Base-by-base conservation (phyloP, 2,329 filamentous ascomycete genomes). In the Penicillium sp. region DNA sequence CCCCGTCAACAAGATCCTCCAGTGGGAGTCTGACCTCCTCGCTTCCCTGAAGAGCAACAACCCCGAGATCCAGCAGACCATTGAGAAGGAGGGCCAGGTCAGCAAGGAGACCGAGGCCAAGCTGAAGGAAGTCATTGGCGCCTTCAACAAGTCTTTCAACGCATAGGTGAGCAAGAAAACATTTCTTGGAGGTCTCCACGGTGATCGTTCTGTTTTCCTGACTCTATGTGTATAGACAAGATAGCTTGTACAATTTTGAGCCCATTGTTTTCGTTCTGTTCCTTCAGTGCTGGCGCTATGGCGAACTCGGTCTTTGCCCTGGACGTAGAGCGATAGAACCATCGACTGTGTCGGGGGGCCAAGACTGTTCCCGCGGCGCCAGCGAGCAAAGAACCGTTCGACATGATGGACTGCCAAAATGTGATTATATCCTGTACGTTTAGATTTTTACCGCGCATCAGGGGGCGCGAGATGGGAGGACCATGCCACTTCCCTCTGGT, bases 21-120 rank as follows among this genome's bases (percentile, higher is more conserved):
- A 80, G 69, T 98, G 90, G 88, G 92, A 98, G 79, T 58, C 82
- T 62, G 90, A 96, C 74, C 93, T 94, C 83, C 76, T 95, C 49
- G 74, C 83, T 55, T 85, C 95, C 78, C 77, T 98, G 65, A 88
- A 82, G 79, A 84, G 79, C 69, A 94, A 90, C 77, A 85, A 95
- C 79, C 62, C 78, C 33, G 88, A 89, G 50, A 72, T 96, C 52
- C 72, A 95, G 51, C 75, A 80, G 60, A 83, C 79, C 60, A 95
- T 98, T 57, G 88, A 94, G 64, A 92, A 90, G 80, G 88, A 96
- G 79, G 90, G 90, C 69, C 78, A 86, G 51, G 72, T 98, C 68
- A 92, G 85, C 84, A 95, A 95, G 81, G 90, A 95, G 26, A 75
- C 88, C 33, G 92, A 72, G 60, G 56, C 53, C 32, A 56, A 67